A percentile compares a stretch with the other conserved stretches of the same genome.
phyloP scores from a whole-genome alignment of 495 filamentous ascomycete genomes.

The Penicillium manginii region DNA sequence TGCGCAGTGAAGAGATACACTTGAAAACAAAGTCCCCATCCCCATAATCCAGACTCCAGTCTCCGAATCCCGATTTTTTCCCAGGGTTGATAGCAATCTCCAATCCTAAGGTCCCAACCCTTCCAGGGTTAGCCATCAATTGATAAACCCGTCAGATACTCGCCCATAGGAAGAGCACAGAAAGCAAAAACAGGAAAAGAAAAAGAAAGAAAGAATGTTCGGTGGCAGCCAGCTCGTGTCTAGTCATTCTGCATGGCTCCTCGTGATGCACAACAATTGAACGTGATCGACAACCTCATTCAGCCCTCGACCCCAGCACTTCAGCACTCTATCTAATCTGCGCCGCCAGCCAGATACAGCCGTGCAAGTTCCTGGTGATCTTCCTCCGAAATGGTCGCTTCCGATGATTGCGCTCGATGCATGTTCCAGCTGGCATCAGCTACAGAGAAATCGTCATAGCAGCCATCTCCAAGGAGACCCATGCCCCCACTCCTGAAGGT shows the following conservation, averaged over 20 bases:
- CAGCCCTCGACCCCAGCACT: background rate
- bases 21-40: background rate
- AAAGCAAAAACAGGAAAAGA: background rate
- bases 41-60: background rate
- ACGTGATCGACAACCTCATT: background rate
- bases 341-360: slow-evolving; percentile 37
- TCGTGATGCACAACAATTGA: background rate
- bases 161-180: background rate
- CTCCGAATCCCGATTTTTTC: background rate
- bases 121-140: background rate
- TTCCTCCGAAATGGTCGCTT: slow-evolving; percentile 39
- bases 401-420: slow-evolving; percentile 27
- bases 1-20: slow-evolving; percentile 8
- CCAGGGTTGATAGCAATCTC: no score
- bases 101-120: no score
- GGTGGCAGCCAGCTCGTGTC: background rate
- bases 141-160: background rate
- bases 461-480: slow-evolving; percentile 18
- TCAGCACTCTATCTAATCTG: slow-evolving; percentile 20
- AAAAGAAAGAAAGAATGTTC: background rate
- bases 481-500: slow-evolving; percentile 12
- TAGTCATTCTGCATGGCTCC: background rate
- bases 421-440: slow-evolving; percentile 13
- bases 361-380: slow-evolving; percentile 36
- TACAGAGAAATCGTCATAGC: slow-evolving; percentile 20